These are phyloP conservation scores for Thinopyrum elongatum DNA, from an alignment of 176 grass and related monocot species.

Conservation along the genomic window DNA sequence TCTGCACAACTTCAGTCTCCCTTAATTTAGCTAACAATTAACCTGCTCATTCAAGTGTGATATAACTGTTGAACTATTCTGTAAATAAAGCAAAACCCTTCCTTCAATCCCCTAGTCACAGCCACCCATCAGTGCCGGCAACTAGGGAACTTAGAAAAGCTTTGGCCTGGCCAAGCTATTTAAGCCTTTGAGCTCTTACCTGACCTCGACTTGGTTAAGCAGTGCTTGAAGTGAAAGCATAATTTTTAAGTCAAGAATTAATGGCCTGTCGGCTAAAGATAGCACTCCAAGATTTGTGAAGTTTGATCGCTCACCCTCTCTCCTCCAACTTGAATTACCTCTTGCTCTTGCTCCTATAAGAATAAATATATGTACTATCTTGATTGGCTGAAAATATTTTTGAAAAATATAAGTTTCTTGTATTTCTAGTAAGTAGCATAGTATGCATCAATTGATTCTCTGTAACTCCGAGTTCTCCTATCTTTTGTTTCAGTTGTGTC, in stretches of 20 bases:
- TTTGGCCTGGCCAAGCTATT: not conserved
- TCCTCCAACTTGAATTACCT: not conserved
- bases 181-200: not conserved
- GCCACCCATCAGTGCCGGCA: not conserved
- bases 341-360: not conserved
- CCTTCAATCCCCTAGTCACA: not conserved
- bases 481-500: not conserved
- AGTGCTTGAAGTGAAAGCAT: not conserved
- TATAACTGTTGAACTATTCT: not conserved
- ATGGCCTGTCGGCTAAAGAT: not conserved
- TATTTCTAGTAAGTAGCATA: not conserved
- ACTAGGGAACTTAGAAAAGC: not conserved
- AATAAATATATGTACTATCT: not conserved
- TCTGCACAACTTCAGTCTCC: not conserved
- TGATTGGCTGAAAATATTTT: not conserved
- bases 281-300: not conserved
- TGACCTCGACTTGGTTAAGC: not conserved
- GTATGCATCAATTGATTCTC: not conserved
- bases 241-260: not conserved
- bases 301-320: not conserved
- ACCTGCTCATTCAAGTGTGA: not conserved
- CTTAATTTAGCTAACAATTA: not conserved
- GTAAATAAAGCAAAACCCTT: not conserved
- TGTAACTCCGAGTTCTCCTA: not conserved
- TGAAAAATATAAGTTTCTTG: not conserved